Evolutionary conservation across 2,329 filamentous ascomycete species (phyloP), one percentile per base, ranked within the genome.

Genomic region (Aspergillus ibericus): DNA sequence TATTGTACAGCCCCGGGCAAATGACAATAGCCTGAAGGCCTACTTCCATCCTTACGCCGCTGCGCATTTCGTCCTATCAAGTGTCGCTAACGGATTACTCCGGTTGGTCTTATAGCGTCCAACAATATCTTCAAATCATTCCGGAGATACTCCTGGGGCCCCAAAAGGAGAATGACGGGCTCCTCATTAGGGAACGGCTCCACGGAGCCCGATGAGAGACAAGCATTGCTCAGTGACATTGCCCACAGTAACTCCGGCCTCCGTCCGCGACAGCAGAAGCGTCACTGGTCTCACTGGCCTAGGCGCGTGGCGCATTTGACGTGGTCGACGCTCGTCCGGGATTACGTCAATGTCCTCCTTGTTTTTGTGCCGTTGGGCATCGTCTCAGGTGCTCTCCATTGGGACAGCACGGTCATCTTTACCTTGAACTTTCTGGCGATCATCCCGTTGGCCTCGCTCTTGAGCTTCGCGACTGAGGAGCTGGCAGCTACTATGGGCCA

Each of bases 331-430:
- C 68, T 82, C n/a, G 68, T 73, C 22, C 78, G 77, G 25, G 80
- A 81, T 65, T 80, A 80, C 74, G 86, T 81, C 62, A 88, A 88
- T 66, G 69, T 88, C 51, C 73, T 88, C 18, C 79, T 88, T 55
- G 75, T 88, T 62, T 87, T 87, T 65, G 85, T 88, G n/a, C 86
- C 86, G 3, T 70, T 85, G 36, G 86, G 86, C 55, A 88, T 88
- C 65, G 69, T 86, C 49, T 77, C 85, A 25, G 84, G 82, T 88
- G 63, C 81, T 88, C 55, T 86, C 57, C 71, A 75, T 20, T 84
- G 83, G 80, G 77, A 81, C 63, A 81, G 85, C 1, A 83, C 81
- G 2, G 77, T 79, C n/a, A 79, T 87, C 60, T 88, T 88, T 71
- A 68, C 81, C 44, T 76, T 88, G 67, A 88, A 88, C 72, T 88